A percentile compares a stretch with the other conserved stretches of the same genome.
Conservation (phyloP, 495 filamentous ascomycete genomes). For the Amorphotheca resinae region DNA sequence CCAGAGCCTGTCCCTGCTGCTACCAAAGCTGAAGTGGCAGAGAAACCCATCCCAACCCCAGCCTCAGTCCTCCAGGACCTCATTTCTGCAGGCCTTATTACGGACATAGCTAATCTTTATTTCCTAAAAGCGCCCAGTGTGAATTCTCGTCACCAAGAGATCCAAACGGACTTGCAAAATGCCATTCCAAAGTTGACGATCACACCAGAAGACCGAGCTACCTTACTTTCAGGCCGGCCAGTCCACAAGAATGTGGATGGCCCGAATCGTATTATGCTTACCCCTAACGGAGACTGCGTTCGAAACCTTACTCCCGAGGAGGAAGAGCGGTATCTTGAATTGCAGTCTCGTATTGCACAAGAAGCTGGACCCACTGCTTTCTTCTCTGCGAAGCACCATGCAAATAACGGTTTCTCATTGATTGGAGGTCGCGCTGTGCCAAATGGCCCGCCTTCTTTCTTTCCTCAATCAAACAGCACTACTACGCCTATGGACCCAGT, state of each 20-base stretch:
- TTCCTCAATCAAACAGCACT: constrained; percentile 24
- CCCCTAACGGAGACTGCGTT: constrained; percentile 66
- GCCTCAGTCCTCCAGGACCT: constrained; percentile 26
- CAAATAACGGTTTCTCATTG: constrained; percentile 35
- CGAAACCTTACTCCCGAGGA: constrained; percentile 63
- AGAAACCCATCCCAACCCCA: constrained; percentile 27
- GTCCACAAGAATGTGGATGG: constrained; percentile 36
- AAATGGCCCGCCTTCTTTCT: constrained; percentile 41
- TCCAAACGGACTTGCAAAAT: constrained; percentile 22
- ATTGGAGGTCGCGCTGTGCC: constrained; percentile 43
- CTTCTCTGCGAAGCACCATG: constrained; percentile 23
- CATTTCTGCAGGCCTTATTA: constrained; percentile 15
- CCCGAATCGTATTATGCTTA: constrained; percentile 49
- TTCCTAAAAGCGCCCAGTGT: constrained; percentile 20
- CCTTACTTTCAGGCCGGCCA: constrained; percentile 33
- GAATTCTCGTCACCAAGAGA: constrained; percentile 28
- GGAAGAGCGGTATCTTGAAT: constrained; percentile 61
- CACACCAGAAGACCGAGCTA: constrained; percentile 36
- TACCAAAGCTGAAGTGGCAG: constrained; percentile 23
- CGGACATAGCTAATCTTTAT: constrained; percentile 22
- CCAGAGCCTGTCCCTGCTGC: constrained; percentile 23
- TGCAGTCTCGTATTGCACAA: constrained; percentile 49
- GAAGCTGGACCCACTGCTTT: constrained; percentile 35
- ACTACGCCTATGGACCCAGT: constrained; percentile 35
- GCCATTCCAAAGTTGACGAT: constrained; percentile 33